These are phyloP conservation scores for Lactuca sativa DNA, from an alignment of 129 eudicot species.

Conservation along the genomic window DNA sequence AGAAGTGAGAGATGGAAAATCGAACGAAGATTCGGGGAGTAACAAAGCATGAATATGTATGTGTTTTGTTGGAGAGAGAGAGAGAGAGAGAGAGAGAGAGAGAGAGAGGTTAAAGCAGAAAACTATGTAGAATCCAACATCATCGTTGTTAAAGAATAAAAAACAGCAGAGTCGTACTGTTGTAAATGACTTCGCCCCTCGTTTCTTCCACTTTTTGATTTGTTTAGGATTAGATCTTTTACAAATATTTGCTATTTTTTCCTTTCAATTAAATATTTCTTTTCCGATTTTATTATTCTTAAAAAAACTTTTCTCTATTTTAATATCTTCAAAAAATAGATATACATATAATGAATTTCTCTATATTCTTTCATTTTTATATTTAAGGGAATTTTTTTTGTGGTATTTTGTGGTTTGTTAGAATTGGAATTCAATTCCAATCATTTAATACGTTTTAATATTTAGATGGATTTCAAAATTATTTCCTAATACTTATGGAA, in stretches of 20 bases:
- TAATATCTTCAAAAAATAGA: too few relatives aligned
- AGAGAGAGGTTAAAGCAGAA: not conserved
- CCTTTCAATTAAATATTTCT: too few relatives aligned
- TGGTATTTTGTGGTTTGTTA: too few relatives aligned
- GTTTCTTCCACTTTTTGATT: not conserved
- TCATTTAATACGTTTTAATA: too few relatives aligned
- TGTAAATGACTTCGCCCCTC: not conserved
- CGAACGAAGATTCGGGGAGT: not conserved
- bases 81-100: conserved; percentile 10
- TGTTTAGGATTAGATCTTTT: not conserved
- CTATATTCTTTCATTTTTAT: too few relatives aligned
- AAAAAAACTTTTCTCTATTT: too few relatives aligned
- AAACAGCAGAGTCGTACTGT: conserved; percentile 16
- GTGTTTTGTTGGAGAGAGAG: conserved; percentile 10
- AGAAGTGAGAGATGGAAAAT: conserved; percentile 17
- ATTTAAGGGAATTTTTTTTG: too few relatives aligned
- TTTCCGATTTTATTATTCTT: too few relatives aligned
- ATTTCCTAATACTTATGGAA: too few relatives aligned
- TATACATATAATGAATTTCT: too few relatives aligned
- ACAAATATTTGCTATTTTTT: not conserved
- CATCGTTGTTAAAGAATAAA: conserved; percentile 2
- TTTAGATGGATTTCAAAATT: too few relatives aligned
- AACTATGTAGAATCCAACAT: conserved; percentile 18
- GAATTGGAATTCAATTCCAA: too few relatives aligned
- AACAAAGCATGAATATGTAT: conserved; percentile 18